Evolutionary conservation across 1,139 yeast species (phyloP).

Genomic region (Saccharomyces hybrid): DNA sequence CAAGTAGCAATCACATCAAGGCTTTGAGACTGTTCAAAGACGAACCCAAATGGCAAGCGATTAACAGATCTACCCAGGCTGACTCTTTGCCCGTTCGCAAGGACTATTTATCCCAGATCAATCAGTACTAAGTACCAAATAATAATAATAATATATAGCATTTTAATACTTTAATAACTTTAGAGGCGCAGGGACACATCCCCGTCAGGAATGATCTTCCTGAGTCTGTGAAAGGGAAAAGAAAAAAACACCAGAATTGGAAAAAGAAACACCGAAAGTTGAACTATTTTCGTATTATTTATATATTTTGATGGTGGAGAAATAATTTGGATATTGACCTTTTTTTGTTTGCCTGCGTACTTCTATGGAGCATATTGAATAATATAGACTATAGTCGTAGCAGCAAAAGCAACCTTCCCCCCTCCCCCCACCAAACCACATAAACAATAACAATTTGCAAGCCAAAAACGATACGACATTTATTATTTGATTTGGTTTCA

Average conservation of each 20-base stretch:
- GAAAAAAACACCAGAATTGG: neutral
- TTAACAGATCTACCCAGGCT: conserved; percentile 51
- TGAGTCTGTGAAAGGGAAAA: neutral
- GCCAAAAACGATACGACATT: neutral
- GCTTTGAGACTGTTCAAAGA: conserved; percentile 85
- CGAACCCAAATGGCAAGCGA: conserved; percentile 94
- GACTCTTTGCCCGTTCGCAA: conserved; percentile 36
- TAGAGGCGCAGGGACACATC: neutral
- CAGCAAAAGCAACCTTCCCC: neutral
- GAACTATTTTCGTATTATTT: neutral
- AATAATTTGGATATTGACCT: neutral
- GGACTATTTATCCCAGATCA: conserved; percentile 35
- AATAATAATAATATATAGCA: neutral
- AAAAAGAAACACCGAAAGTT: neutral
- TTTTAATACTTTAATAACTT: neutral
- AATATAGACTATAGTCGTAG: neutral
- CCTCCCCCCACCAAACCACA: neutral
- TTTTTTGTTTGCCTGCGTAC: neutral
- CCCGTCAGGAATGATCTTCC: neutral
- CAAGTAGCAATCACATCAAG: conserved; percentile 51
- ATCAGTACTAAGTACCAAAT: neutral
- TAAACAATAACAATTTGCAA: neutral
- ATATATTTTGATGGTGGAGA: neutral
- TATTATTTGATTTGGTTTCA: neutral
- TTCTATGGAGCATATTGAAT: neutral